phyloP scores from a whole-genome alignment of 2,329 filamentous ascomycete genomes.

The Neurospora sp. region DNA sequence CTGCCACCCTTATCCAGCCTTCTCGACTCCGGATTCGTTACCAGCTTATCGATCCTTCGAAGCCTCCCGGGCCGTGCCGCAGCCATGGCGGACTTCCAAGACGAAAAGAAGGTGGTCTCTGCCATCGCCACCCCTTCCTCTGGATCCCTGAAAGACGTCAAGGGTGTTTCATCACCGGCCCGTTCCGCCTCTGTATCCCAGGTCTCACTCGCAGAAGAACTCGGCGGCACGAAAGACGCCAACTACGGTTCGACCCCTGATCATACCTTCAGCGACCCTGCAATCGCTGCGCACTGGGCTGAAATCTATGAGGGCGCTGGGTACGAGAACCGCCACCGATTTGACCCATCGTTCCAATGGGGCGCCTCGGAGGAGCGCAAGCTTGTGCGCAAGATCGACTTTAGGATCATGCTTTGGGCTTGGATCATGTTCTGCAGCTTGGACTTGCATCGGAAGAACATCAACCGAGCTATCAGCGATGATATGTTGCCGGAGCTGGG shows the following conservation, averaged over 20 bases:
- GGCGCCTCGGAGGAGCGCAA: slow-evolving; percentile 40
- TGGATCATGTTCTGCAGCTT: slow-evolving; percentile 20
- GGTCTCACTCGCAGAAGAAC: neutral
- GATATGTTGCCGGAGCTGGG: slow-evolving; percentile 27
- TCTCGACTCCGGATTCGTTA: too few species aligned
- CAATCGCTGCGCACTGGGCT: slow-evolving; percentile 42
- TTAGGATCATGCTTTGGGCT: slow-evolving; percentile 24
- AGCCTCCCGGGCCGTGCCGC: neutral
- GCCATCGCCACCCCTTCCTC: neutral
- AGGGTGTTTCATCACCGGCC: neutral
- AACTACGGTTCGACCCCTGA: slow-evolving; percentile 24
- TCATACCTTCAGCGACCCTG: slow-evolving; percentile 40
- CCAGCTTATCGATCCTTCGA: neutral
- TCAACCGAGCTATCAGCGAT: slow-evolving; percentile 23
- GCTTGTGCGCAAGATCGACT: slow-evolving; percentile 39
- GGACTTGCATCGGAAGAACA: slow-evolving; percentile 21
- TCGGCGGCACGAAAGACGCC: slow-evolving; percentile 5
- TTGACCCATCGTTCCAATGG: slow-evolving; percentile 47
- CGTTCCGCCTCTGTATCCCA: neutral
- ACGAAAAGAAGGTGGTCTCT: neutral
- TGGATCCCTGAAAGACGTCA: neutral
- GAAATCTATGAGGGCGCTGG: slow-evolving; percentile 42
- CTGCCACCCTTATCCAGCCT: neutral
- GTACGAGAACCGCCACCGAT: slow-evolving; percentile 53
- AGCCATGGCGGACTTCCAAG: neutral